Base-by-base conservation (phyloP, 176 grass and related monocot genomes). In the Avena atlantica region DNA sequence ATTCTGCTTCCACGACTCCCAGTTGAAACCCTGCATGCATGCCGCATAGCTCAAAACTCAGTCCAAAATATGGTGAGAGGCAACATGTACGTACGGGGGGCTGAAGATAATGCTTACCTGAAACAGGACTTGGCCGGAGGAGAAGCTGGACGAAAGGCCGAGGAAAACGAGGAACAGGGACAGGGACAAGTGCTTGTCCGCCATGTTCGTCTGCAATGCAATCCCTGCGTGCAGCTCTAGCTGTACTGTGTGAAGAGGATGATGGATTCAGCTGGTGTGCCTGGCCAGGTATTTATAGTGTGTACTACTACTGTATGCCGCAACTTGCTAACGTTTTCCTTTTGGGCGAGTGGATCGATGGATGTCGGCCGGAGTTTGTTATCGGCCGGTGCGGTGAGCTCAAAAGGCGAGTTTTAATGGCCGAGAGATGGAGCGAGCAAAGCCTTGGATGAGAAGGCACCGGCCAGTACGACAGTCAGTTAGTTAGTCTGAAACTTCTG, bases 1-100 rank as follows among this genome's bases (percentile, higher is more conserved):
- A 47, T 92, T 80, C 66, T 98, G 91, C 83, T 85, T 98, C 93
- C 91, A 98, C n/a, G 93, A 95, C 45, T 98, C 95, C 95, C 95
- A 98, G 80, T 95, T 98, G 86, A 98, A 98, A 14, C 93, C 95
- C 93, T 98, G 85, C 29, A 44, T 44, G 7, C 7, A 5, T 6
- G 19, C 20, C 25, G 12, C 29, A n/a, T 19, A 44, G 7, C 6
- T 44, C 21, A 69, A 0, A 20, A 37, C 21, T 83, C 24, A 25
- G 60, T 20, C n/a, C 36, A 79, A 71, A 84, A 65, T 8, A 44
- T 44, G 42, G 42, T 44, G 42, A 44, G 42, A 6, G 4, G 42
- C 42, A 44, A 31, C 29, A 8, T 6, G 42, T 44, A 44, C 42
- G 7, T 5, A 44, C 42, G 29, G 29, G 29, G 29, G 29, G 29